Conservation (phyloP, 1,284 basidiomycete species). For the Paramarasmius palmivorus region DNA sequence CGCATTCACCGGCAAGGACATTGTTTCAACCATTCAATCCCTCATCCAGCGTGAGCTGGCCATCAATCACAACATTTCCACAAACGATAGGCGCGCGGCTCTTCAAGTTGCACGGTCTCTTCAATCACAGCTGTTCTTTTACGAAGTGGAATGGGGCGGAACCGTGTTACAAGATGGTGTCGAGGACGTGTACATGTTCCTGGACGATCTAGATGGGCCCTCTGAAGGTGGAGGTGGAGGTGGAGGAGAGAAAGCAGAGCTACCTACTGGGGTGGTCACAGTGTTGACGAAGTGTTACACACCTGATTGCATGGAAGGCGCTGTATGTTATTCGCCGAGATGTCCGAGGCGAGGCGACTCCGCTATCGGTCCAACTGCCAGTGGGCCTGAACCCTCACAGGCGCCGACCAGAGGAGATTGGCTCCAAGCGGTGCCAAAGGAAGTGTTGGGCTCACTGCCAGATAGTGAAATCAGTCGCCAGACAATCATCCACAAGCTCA, state of each 20-base stretch:
- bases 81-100: constrained; percentile 77
- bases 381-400: constrained; percentile 19
- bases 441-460: constrained; percentile 69
- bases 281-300: constrained; percentile 84
- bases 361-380: constrained; percentile 20
- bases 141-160: constrained; percentile 96
- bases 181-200: constrained; percentile 95
- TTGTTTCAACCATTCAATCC: constrained; percentile 84
- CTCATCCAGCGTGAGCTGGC: constrained; percentile 73
- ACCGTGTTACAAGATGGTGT: constrained; percentile 85
- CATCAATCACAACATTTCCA: constrained; percentile 69
- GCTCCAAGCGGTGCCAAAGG: constrained; percentile 68
- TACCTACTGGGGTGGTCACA: constrained; percentile 85
- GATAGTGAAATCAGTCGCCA: constrained; percentile 85
- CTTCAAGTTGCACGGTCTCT: constrained; percentile 86
- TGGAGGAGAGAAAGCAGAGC: constrained; percentile 63
- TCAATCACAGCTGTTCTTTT: constrained; percentile 92
- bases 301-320: constrained; percentile 74
- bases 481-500: constrained; percentile 90
- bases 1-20: constrained; percentile 90
- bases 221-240: background rate
- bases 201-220: constrained; percentile 79
- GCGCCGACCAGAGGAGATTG: constrained; percentile 59
- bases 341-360: constrained; percentile 61
- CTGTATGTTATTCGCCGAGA: constrained; percentile 69